Evolutionary conservation across 345 rosid genomes (phyloP).

Genomic region (Jatropha curcas): DNA sequence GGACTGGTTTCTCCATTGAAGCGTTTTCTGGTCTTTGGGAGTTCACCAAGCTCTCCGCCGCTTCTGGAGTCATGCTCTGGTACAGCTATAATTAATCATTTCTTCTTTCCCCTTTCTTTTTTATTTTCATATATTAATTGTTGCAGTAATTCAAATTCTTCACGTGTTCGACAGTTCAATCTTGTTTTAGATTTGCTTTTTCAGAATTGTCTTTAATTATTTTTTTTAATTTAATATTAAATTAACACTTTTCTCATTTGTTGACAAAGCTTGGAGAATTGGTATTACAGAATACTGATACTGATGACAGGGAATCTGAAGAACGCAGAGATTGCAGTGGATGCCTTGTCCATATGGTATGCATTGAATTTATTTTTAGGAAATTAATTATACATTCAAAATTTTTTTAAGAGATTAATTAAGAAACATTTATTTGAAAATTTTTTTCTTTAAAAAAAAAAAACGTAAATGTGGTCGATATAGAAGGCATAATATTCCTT

Average conservation of each 20-base stretch:
- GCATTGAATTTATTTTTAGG: too few relatives aligned
- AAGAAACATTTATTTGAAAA: too few relatives aligned
- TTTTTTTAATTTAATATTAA: background rate
- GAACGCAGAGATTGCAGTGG: constrained; percentile 72
- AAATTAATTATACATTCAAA: too few relatives aligned
- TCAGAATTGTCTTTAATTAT: too few relatives aligned
- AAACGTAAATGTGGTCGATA: too few relatives aligned
- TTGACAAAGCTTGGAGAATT: constrained; percentile 72
- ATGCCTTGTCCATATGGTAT: constrained; percentile 85
- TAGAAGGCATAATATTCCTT: too few relatives aligned
- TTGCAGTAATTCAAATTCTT: too few relatives aligned
- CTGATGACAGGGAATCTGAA: constrained; percentile 77
- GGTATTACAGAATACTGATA: constrained; percentile 81
- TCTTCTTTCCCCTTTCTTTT: background rate
- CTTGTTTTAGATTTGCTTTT: background rate
- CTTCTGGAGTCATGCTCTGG: constrained; percentile 91
- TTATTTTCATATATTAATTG: too few relatives aligned
- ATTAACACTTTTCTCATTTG: too few relatives aligned
- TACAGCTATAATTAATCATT: constrained; percentile 12
- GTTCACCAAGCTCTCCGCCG: constrained; percentile 64
- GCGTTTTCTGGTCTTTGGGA: constrained; percentile 83
- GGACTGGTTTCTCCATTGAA: constrained; percentile 77
- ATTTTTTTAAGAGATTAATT: too few relatives aligned
- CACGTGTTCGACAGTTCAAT: too few relatives aligned
- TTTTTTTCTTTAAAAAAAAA: too few relatives aligned